Evolutionary conservation across 2,329 filamentous ascomycete species (phyloP), one percentile per base, ranked within the genome.

Genomic region (Epichloe festucae): DNA sequence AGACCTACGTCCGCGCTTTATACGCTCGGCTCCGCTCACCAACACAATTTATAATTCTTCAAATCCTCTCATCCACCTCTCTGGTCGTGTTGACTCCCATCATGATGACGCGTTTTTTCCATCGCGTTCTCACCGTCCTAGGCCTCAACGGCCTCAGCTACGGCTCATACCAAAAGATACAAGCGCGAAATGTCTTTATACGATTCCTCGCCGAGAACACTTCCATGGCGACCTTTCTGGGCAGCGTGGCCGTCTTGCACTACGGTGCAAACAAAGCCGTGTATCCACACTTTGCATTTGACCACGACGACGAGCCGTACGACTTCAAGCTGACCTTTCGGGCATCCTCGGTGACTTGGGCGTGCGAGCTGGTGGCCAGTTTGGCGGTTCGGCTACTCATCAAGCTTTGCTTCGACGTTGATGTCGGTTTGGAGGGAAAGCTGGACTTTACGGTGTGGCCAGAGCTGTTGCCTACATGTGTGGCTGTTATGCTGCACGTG

Each of bases 241-340:
- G 81, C 48, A 79, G 77, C 62, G 77, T 85, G 53, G 69, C 82
- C 21, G 81, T 84, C 19, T 66, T 85, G 52, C 82, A 85, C 63
- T 84, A 81, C 60, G 82, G 82, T 39, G 70, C 75, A 55, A 85
- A 85, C 68, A 79, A 80, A 63, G 72, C 82, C 59, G 78, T 84
- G 36, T 85, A 85, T 62, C 82, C 82, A 1, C 85, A 85, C 62
- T 84, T 85, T 59, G 75, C 80, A 31, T 85, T 85, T 63, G 79
- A 81, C 60, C 62, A 62, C 49, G 57, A 59, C 21, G 56, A 57
- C 44, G 70, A 73, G 56, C 67, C 69, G 35, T 85, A 85, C 63
- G 78, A 81, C 58, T 84, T 85, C 60, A 65, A 70, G 42, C 69
- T 84, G 47, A 85, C 81, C 0, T 81, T 85, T 55, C 78, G 74